Evolutionary conservation across 768 basidiomycete species (phyloP).

Genomic region (Russula sp.): DNA sequence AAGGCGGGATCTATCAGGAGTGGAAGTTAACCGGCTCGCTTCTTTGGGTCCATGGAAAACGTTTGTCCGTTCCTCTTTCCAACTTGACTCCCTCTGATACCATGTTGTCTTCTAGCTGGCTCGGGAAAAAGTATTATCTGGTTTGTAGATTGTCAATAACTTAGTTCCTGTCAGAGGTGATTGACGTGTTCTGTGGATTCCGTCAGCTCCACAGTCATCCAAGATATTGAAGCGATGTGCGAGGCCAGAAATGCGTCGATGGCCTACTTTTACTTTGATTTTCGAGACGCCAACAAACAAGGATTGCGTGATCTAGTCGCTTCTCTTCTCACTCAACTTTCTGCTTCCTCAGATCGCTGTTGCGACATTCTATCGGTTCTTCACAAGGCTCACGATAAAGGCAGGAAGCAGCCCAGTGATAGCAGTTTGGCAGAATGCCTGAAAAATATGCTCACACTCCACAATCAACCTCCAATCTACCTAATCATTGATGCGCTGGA

Average conservation of each 20-base stretch:
- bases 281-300: conserved; percentile 2
- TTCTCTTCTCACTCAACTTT: conserved; percentile 18
- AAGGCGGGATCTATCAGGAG: neutral
- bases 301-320: neutral
- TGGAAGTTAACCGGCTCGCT: conserved; percentile 4
- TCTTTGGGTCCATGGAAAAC: conserved; percentile 14
- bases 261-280: conserved; percentile 8
- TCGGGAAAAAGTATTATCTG: conserved; percentile 15
- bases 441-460: conserved; percentile 7
- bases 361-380: neutral
- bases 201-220: conserved; percentile 9
- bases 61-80: neutral
- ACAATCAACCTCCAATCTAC: neutral
- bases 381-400: neutral
- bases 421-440: neutral
- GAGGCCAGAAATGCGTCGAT: neutral
- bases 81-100: neutral
- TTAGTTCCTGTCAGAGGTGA: neutral
- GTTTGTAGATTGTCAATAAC: neutral
- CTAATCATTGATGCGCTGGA: conserved; percentile 12
- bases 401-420: neutral
- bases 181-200: neutral
- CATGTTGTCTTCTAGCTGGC: conserved; percentile 1
- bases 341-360: neutral
- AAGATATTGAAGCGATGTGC: neutral